Conservation (phyloP, 306 rosid species). For the Glycine latifolia region DNA sequence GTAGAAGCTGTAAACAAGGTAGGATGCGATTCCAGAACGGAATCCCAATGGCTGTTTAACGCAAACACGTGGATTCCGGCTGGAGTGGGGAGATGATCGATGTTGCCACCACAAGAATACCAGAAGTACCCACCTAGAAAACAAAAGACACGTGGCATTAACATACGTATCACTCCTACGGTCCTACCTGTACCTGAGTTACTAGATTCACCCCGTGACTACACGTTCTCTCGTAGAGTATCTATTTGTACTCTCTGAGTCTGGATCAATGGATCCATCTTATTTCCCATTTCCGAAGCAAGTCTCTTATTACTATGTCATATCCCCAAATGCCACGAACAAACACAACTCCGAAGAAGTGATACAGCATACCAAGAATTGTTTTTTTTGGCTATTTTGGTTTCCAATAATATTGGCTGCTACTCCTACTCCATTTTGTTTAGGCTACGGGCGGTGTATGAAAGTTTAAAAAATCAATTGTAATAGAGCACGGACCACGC, state of each 20-base stretch:
- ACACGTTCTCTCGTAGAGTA: too few relatives aligned
- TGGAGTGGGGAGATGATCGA: neutral
- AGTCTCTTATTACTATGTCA: neutral
- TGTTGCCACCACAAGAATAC: neutral
- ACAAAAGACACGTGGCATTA: conserved; percentile 40
- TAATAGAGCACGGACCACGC: neutral
- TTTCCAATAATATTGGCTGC: conserved; percentile 30
- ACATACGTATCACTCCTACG: too few relatives aligned
- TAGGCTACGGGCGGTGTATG: neutral
- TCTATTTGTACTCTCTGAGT: too few relatives aligned
- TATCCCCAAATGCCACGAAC: neutral
- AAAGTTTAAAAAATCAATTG: neutral
- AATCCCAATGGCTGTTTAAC: neutral
- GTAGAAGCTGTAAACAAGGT: neutral
- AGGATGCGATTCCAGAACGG: neutral
- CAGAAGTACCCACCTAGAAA: conserved; percentile 42
- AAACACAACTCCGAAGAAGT: neutral
- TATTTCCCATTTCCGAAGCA: neutral
- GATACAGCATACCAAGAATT: neutral
- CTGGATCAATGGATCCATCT: neutral
- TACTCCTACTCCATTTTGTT: neutral
- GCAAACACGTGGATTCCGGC: conserved; percentile 26
- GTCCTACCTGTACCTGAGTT: too few relatives aligned
- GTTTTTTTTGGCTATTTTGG: too few relatives aligned
- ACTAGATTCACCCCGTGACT: conserved; percentile 11